Evolutionary conservation across 495 filamentous ascomycete genomes (phyloP).

Genomic region (Annulohypoxylon nitens): DNA sequence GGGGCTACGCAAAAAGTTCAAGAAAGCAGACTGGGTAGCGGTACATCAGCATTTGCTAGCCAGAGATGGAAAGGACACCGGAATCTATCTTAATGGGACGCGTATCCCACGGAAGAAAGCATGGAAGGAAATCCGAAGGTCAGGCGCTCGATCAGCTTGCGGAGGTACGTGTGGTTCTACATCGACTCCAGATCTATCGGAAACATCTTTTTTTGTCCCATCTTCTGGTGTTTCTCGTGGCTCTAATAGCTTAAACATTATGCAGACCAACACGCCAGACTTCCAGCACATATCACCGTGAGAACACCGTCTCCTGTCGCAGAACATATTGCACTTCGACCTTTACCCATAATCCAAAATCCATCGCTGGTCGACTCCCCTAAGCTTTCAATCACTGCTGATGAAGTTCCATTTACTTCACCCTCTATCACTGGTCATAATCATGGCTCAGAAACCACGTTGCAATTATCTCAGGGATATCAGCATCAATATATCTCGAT

Average conservation of each 20-base stretch:
- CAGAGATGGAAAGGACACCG: conserved; percentile 30
- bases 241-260: background rate
- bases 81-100: conserved; percentile 36
- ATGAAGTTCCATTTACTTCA: too few relatives aligned
- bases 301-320: conserved; percentile 42
- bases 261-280: conserved; percentile 13
- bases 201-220: too few relatives aligned
- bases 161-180: too few relatives aligned
- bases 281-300: conserved; percentile 38
- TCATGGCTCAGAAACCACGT: background rate
- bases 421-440: background rate
- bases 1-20: conserved; percentile 44
- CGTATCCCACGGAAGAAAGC: conserved; percentile 40
- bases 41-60: conserved; percentile 31
- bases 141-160: conserved; percentile 23
- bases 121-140: conserved; percentile 43
- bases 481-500: background rate
- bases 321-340: background rate
- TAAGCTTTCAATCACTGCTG: background rate
- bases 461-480: background rate
- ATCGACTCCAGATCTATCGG: too few relatives aligned
- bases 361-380: background rate
- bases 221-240: too few relatives aligned
- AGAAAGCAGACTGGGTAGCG: conserved; percentile 33
- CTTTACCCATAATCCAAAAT: background rate